Conservation (phyloP, 192 early-diverging fungal genomes). For the Podila horticola region DNA sequence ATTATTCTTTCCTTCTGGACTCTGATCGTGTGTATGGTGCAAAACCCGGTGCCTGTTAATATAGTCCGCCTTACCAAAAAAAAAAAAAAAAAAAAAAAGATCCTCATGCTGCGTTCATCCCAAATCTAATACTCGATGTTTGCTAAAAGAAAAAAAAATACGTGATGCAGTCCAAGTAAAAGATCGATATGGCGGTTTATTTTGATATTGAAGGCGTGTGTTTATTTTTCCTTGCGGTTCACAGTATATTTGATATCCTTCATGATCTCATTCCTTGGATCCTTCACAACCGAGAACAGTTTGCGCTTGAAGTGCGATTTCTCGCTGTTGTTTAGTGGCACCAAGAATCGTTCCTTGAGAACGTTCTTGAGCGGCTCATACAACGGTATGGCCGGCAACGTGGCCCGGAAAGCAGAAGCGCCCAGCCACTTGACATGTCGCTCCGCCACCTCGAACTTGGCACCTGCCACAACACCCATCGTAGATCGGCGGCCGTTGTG, state of each 20-base stretch:
- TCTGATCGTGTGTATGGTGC: too few relatives aligned
- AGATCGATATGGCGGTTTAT: too few relatives aligned
- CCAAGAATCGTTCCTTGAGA: slow-evolving; percentile 16
- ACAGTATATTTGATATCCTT: slow-evolving; percentile 18
- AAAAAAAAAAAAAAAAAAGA: too few relatives aligned
- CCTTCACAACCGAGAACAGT: slow-evolving; percentile 15
- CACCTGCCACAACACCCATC: slow-evolving; percentile 12
- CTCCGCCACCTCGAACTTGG: slow-evolving; percentile 15
- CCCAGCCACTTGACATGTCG: slow-evolving; percentile 48
- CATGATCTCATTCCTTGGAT: slow-evolving; percentile 30
- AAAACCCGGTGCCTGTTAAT: too few relatives aligned
- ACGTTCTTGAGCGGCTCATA: slow-evolving; percentile 10
- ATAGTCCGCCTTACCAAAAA: too few relatives aligned
- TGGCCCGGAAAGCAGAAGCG: slow-evolving; percentile 24
- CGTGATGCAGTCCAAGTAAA: too few relatives aligned
- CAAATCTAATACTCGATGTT: too few relatives aligned
- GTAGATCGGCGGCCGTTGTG: slow-evolving; percentile 30
- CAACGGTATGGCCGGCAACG: slow-evolving; percentile 7
- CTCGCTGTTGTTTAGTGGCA: not conserved
- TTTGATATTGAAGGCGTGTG: too few relatives aligned
- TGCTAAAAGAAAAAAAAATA: too few relatives aligned
- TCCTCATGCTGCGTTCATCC: too few relatives aligned
- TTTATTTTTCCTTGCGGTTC: too few relatives aligned
- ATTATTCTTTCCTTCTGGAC: too few relatives aligned
- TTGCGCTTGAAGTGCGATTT: slow-evolving; percentile 24